phyloP scores from a whole-genome alignment of 345 rosid species.

The Gossypium anomalum region DNA sequence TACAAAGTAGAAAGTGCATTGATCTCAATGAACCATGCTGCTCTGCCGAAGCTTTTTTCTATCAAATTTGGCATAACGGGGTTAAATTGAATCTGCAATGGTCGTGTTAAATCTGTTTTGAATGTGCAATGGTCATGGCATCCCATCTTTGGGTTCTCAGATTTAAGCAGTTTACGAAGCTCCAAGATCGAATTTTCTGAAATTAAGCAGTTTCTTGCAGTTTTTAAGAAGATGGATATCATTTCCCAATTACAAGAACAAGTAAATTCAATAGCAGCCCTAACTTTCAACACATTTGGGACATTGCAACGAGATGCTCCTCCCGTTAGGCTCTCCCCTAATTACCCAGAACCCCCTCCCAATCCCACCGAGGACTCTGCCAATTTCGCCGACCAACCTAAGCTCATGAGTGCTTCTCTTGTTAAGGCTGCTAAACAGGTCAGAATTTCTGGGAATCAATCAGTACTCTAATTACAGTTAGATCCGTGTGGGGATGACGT shows the following conservation, averaged over 20 bases:
- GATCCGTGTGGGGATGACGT: not conserved
- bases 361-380: conserved; percentile 51
- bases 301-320: conserved; percentile 81
- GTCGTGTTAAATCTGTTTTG: not conserved
- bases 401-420: conserved; percentile 68
- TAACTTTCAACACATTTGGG: conserved; percentile 81
- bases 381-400: conserved; percentile 61
- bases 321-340: conserved; percentile 69
- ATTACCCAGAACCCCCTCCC: conserved; percentile 75
- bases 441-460: not conserved
- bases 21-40: too few relatives aligned
- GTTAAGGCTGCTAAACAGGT: conserved; percentile 98
- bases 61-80: not conserved
- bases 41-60: too few relatives aligned
- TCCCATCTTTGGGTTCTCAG: not conserved
- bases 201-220: not conserved
- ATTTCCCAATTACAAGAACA: conserved; percentile 95
- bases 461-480: not conserved
- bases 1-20: too few relatives aligned
- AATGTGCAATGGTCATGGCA: too few relatives aligned
- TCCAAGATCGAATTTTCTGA: not conserved
- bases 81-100: not conserved
- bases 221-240: conserved; percentile 57
- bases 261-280: conserved; percentile 62
- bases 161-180: not conserved